These are phyloP conservation scores for Neurospora hispaniola DNA, from an alignment of 495 filamentous ascomycete genomes.

Conservation along the genomic window DNA sequence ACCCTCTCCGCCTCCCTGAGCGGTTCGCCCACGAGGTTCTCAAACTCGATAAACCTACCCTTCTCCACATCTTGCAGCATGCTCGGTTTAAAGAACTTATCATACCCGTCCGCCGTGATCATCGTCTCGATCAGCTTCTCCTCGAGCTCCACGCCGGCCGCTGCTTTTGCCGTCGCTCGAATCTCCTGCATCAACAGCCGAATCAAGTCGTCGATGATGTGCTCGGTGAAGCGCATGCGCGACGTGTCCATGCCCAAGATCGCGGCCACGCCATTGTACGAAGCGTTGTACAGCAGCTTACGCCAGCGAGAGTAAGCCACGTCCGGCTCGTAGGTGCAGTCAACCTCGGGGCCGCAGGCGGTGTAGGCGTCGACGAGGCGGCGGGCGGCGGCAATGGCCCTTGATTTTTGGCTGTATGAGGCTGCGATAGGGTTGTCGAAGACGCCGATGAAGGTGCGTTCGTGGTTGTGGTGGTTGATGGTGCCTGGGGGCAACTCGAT, in stretches of 20 bases:
- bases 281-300: slow-evolving; percentile 43
- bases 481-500: slow-evolving; percentile 33
- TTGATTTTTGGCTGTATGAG: background rate
- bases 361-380: slow-evolving; percentile 32
- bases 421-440: slow-evolving; percentile 28
- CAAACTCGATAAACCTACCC: slow-evolving; percentile 43
- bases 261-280: slow-evolving; percentile 35
- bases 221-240: slow-evolving; percentile 17
- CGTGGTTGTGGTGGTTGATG: slow-evolving; percentile 35
- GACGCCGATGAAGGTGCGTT: slow-evolving; percentile 32
- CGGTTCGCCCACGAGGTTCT: slow-evolving; percentile 44
- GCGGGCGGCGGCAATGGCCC: slow-evolving; percentile 19
- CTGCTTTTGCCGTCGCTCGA: slow-evolving; percentile 6
- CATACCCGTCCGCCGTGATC: slow-evolving; percentile 27
- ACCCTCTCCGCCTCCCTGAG: slow-evolving; percentile 33
- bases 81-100: slow-evolving; percentile 33
- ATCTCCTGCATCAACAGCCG: slow-evolving; percentile 18
- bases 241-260: slow-evolving; percentile 40
- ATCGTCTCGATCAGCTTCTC: slow-evolving; percentile 23
- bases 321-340: slow-evolving; percentile 21
- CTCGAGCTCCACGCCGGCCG: slow-evolving; percentile 22
- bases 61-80: slow-evolving; percentile 38
- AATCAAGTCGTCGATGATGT: slow-evolving; percentile 12
- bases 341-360: slow-evolving; percentile 17
- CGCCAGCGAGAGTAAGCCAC: slow-evolving; percentile 35